Evolutionary conservation across 73 alveolate species (phyloP).

Genomic region (Paraurostyla sp.): DNA sequence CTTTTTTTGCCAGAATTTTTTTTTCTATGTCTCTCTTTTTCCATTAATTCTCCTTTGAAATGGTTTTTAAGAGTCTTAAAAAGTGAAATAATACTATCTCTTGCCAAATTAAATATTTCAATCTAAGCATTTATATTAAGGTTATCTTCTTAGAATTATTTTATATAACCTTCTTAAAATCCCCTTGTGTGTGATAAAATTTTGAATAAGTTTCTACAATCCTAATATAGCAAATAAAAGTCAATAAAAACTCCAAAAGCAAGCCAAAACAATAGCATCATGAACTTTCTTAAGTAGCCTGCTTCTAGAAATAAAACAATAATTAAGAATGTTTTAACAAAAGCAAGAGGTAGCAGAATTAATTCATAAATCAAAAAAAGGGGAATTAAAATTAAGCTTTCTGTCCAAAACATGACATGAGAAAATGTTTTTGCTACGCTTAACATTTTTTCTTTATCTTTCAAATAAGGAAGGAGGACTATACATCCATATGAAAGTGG

Average conservation of each 20-base stretch:
- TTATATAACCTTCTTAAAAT: background rate
- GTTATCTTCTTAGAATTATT: background rate
- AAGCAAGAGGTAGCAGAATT: constrained; percentile 38
- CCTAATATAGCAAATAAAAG: background rate
- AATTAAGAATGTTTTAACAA: constrained; percentile 17
- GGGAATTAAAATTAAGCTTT: constrained; percentile 27
- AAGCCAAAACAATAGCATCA: constrained; percentile 49
- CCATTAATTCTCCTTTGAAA: background rate
- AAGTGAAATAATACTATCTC: background rate
- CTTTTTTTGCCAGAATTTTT: background rate
- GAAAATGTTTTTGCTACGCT: constrained; percentile 15
- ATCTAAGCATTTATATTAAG: background rate
- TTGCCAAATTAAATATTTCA: constrained; percentile 25
- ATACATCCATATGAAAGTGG: constrained; percentile 42
- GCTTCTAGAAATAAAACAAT: constrained; percentile 4
- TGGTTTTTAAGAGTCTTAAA: constrained; percentile 20
- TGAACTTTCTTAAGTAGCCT: constrained; percentile 2
- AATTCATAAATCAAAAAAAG: constrained; percentile 43
- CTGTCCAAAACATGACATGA: constrained; percentile 59
- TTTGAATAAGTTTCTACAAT: background rate
- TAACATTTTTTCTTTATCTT: background rate
- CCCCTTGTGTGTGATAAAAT: background rate
- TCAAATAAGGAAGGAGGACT: constrained; percentile 56
- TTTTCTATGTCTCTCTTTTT: background rate
- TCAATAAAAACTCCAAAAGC: constrained; percentile 7